A percentile compares a stretch with the other conserved stretches of the same genome.
Evolutionary conservation across 768 basidiomycete species (phyloP).

Genomic region (Asterophora parasitica): DNA sequence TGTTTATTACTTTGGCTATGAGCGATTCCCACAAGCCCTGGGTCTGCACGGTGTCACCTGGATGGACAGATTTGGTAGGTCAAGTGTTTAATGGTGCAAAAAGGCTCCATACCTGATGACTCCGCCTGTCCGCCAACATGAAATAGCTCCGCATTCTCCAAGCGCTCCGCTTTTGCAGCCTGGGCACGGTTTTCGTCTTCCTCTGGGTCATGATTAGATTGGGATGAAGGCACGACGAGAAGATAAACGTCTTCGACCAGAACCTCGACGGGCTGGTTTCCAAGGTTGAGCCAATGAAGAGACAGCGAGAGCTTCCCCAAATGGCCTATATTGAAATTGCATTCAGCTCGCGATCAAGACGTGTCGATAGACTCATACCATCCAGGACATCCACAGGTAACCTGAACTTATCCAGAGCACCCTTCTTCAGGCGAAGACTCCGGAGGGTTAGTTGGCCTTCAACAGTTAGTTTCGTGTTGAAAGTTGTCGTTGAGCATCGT

Average conservation of each 20-base stretch:
- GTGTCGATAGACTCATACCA: slow-evolving; percentile 42
- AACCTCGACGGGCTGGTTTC: slow-evolving; percentile 87
- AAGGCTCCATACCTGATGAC: slow-evolving; percentile 35
- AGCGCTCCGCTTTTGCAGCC: slow-evolving; percentile 81
- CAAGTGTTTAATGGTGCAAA: not conserved
- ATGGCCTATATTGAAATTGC: slow-evolving; percentile 47
- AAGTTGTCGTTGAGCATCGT: not conserved
- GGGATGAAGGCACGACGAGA: slow-evolving; percentile 79
- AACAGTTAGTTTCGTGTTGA: slow-evolving; percentile 1
- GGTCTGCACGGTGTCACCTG: slow-evolving; percentile 61
- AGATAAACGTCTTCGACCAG: slow-evolving; percentile 93
- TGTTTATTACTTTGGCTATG: slow-evolving; percentile 88
- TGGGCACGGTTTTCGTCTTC: slow-evolving; percentile 84
- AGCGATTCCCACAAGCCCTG: slow-evolving; percentile 82
- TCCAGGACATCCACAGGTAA: slow-evolving; percentile 93
- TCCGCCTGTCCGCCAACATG: slow-evolving; percentile 61
- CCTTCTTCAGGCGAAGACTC: slow-evolving; percentile 85
- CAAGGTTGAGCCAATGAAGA: slow-evolving; percentile 85
- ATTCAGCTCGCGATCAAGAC: not conserved
- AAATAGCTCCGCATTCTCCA: slow-evolving; percentile 83
- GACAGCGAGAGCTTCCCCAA: slow-evolving; percentile 83
- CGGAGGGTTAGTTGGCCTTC: slow-evolving; percentile 73
- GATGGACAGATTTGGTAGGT: not conserved
- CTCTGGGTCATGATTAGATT: slow-evolving; percentile 62
- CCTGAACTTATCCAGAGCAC: slow-evolving; percentile 91